phyloP scores from a whole-genome alignment of 2,329 filamentous ascomycete species.

The Cordyceps pruinosa region DNA sequence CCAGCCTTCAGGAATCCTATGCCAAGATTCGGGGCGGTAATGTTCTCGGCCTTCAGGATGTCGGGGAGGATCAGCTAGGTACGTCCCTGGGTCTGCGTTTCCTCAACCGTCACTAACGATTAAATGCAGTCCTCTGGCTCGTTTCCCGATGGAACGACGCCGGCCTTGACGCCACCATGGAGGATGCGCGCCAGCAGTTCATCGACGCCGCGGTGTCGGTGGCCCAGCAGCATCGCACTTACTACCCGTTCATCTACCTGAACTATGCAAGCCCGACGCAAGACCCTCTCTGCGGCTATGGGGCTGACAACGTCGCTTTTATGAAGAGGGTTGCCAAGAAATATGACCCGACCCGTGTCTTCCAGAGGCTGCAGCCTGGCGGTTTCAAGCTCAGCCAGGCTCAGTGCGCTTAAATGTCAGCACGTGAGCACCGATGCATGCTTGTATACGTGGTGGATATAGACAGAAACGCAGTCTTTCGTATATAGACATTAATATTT shows the following conservation, averaged over 20 bases:
- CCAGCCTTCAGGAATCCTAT: conserved; percentile 11
- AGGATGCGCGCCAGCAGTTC: conserved; percentile 3
- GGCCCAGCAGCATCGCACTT: conserved; percentile 9
- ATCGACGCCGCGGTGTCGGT: conserved; percentile 6
- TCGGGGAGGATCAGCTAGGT: conserved; percentile 13
- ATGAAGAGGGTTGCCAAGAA: conserved; percentile 22
- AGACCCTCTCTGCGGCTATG: conserved; percentile 32
- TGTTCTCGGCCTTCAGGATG: conserved; percentile 11
- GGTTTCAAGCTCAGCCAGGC: conserved; percentile 20
- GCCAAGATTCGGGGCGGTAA: conserved; percentile 11
- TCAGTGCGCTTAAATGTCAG: not conserved
- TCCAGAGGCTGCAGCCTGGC: conserved; percentile 25
- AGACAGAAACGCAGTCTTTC: not conserved
- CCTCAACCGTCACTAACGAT: not conserved
- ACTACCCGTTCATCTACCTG: conserved; percentile 25
- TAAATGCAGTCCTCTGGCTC: conserved; percentile 12
- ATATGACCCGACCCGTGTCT: conserved; percentile 28
- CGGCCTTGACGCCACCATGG: conserved; percentile 10
- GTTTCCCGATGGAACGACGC: conserved; percentile 13
- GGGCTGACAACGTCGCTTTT: conserved; percentile 26
- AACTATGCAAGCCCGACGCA: conserved; percentile 37
- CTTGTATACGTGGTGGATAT: not conserved
- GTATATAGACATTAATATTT: not conserved
- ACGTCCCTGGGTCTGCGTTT: not conserved
- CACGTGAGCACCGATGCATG: not conserved